Evolutionary conservation across 805 yeast species (phyloP).

Genomic region (Pachysolen tannophilus): DNA sequence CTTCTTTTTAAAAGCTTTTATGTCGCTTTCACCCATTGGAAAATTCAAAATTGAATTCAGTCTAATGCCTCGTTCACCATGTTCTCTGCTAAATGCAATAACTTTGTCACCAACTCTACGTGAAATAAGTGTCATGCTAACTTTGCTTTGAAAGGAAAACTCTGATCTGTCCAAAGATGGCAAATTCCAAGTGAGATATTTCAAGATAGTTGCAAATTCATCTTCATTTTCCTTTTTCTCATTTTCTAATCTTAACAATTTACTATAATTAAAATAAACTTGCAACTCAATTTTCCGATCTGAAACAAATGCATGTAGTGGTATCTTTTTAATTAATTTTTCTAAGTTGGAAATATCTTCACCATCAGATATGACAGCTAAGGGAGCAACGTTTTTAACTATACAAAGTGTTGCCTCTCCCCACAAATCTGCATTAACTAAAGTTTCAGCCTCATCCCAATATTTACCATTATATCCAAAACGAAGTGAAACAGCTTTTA

Average conservation of each 20-base stretch:
- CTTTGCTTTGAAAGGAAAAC: slow-evolving; percentile 28
- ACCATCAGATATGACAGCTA: slow-evolving; percentile 46
- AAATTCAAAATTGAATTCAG: slow-evolving; percentile 28
- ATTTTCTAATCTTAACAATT: slow-evolving; percentile 15
- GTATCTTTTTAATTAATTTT: slow-evolving; percentile 33
- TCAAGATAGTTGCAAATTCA: slow-evolving; percentile 20
- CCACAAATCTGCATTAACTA: slow-evolving; percentile 52
- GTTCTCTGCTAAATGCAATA: no score
- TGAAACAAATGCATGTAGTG: slow-evolving; percentile 26
- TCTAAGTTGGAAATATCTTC: slow-evolving; percentile 19
- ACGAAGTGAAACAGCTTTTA: slow-evolving; percentile 53
- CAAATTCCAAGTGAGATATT: slow-evolving; percentile 36
- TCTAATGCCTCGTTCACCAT: slow-evolving; percentile 17
- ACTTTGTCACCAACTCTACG: slow-evolving; percentile 37
- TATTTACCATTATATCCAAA: slow-evolving; percentile 42
- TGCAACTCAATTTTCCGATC: slow-evolving; percentile 54
- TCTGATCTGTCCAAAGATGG: slow-evolving; percentile 25
- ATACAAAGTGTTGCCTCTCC: slow-evolving; percentile 58
- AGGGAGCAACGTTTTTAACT: slow-evolving; percentile 61
- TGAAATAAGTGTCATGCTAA: slow-evolving; percentile 47
- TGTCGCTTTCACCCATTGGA: slow-evolving; percentile 39
- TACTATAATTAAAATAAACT: slow-evolving; percentile 44
- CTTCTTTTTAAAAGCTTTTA: slow-evolving; percentile 22
- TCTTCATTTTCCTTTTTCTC: slow-evolving; percentile 11
- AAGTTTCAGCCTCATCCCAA: slow-evolving; percentile 51